These are phyloP conservation scores for Scheffersomyces stipitis DNA, from an alignment of 805 yeast genomes.

Conservation along the genomic window DNA sequence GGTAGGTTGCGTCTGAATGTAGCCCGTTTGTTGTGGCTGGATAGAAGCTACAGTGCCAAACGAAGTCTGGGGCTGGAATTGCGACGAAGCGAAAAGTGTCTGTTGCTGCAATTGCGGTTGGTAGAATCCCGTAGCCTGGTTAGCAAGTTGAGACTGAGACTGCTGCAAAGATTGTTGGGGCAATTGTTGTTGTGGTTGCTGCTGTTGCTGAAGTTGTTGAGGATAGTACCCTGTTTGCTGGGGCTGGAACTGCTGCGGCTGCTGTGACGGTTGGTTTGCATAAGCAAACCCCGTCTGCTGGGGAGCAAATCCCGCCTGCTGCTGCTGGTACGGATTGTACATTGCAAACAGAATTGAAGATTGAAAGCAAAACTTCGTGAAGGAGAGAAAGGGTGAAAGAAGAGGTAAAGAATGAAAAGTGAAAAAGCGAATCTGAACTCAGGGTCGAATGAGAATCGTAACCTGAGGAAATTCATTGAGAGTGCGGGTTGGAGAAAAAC, in stretches of 20 bases:
- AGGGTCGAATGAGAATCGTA: too few species aligned
- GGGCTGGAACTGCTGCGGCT: slow-evolving; percentile 3
- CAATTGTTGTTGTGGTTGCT: slow-evolving; percentile 7
- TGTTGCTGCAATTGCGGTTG: slow-evolving; percentile 27
- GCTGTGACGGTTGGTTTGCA: slow-evolving; percentile 40
- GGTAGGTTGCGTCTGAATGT: slow-evolving; percentile 43
- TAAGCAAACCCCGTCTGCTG: slow-evolving; percentile 16
- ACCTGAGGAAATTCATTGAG: too few species aligned
- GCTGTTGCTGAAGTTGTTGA: slow-evolving; percentile 7
- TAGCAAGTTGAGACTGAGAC: slow-evolving; percentile 17
- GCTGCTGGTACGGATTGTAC: slow-evolving; percentile 44
- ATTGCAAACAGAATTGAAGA: too few species aligned
- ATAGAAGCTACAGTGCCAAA: slow-evolving; percentile 10
- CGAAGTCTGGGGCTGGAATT: slow-evolving; percentile 21
- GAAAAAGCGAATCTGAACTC: too few species aligned
- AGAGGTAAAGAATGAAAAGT: too few species aligned
- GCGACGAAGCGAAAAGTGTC: slow-evolving; percentile 11
- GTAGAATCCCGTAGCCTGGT: slow-evolving; percentile 50
- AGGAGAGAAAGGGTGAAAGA: too few species aligned
- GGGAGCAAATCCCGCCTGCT: slow-evolving; percentile 18
- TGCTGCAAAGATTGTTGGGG: slow-evolving; percentile 12
- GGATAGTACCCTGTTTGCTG: slow-evolving; percentile 1
- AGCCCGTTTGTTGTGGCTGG: slow-evolving; percentile 38
- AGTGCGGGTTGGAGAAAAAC: too few species aligned
- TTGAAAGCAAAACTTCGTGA: too few species aligned